These are phyloP conservation scores for Collariella sp. DNA, from an alignment of 495 filamentous ascomycete genomes.

Conservation along the genomic window DNA sequence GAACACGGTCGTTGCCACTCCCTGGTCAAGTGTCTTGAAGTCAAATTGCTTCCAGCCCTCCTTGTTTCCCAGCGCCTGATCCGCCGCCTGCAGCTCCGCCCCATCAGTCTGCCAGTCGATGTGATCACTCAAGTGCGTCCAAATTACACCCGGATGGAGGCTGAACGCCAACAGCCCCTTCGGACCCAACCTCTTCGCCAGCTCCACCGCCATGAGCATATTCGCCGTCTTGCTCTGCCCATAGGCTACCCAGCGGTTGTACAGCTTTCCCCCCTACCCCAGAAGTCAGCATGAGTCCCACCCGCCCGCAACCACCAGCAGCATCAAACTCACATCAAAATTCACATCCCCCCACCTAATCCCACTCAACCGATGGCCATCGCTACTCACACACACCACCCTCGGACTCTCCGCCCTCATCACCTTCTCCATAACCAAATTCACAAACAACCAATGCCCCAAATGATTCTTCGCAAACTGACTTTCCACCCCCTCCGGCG, in stretches of 20 bases:
- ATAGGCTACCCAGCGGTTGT: conserved; percentile 42
- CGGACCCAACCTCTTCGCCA: conserved; percentile 34
- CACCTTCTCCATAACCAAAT: conserved; percentile 48
- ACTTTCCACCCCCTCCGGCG: conserved; percentile 56
- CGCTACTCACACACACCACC: conserved; percentile 34
- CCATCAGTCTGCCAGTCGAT: conserved; percentile 24
- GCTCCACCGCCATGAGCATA: conserved; percentile 38
- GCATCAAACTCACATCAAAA: conserved; percentile 34
- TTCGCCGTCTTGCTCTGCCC: conserved; percentile 48
- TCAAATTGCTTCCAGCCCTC: conserved; percentile 30
- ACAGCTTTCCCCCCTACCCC: conserved; percentile 36
- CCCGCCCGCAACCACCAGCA: neutral
- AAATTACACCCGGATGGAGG: conserved; percentile 39
- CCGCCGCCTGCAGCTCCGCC: conserved; percentile 15
- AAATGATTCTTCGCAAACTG: conserved; percentile 66
- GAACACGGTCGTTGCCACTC: conserved; percentile 39
- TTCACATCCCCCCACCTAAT: conserved; percentile 41
- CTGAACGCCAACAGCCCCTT: conserved; percentile 28
- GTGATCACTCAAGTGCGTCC: conserved; percentile 23
- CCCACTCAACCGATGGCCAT: conserved; percentile 38
- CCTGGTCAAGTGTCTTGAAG: conserved; percentile 29
- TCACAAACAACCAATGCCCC: conserved; percentile 59
- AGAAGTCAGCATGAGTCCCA: neutral
- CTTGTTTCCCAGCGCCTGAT: conserved; percentile 8
- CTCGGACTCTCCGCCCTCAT: conserved; percentile 21